A percentile compares a stretch with the other conserved stretches of the same genome.
Conservation (phyloP, 225 moss, liverwort and hornwort genomes). For the Marchantia polymorpha region DNA sequence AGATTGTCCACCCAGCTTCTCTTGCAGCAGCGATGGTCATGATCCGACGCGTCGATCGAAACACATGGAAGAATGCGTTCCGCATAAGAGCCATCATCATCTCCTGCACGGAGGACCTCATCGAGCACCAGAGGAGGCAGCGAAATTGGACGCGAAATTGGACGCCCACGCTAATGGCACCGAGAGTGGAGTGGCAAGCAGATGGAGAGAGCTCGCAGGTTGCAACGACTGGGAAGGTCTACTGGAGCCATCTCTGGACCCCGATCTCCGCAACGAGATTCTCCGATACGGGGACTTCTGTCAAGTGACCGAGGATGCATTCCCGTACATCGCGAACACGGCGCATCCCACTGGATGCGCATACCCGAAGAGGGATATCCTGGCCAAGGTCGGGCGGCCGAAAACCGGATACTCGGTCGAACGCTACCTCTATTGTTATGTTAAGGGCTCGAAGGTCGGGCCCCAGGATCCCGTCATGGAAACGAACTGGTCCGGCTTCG, state of each 20-base stretch:
- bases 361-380: not conserved
- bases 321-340: not conserved
- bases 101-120: too few relatives aligned
- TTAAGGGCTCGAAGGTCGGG: not conserved
- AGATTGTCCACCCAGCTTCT: too few relatives aligned
- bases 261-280: not conserved
- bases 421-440: not conserved
- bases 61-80: too few relatives aligned
- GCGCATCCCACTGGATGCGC: not conserved
- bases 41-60: too few relatives aligned
- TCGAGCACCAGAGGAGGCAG: too few relatives aligned
- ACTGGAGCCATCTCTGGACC: not conserved
- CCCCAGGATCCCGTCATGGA: not conserved
- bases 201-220: constrained; percentile 1
- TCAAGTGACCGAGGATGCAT: not conserved
- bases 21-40: too few relatives aligned
- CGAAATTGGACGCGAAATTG: too few relatives aligned
- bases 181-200: not conserved
- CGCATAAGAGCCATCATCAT: too few relatives aligned
- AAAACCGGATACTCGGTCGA: not conserved
- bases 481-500: constrained; percentile 28
- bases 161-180: too few relatives aligned
- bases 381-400: not conserved
- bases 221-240: not conserved
- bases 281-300: constrained; percentile 5